Conservation (phyloP, 2,329 filamentous ascomycete species). For the Acrocalymma vagum region DNA sequence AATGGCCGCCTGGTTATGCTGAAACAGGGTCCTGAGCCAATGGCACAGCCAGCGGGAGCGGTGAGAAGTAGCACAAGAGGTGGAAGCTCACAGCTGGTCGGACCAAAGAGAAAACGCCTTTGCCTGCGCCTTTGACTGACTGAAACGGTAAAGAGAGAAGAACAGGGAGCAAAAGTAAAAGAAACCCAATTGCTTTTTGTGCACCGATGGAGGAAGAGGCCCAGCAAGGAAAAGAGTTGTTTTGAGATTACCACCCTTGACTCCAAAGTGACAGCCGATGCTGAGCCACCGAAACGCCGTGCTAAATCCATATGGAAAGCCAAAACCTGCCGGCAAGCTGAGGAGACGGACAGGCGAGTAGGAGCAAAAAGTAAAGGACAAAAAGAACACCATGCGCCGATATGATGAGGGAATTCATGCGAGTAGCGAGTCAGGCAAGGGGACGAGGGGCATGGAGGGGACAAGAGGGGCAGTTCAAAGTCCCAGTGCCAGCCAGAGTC, state of each 20-base stretch:
- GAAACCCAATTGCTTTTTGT: slow-evolving; percentile 42
- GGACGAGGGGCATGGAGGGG: too few relatives aligned
- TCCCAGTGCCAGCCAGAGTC: too few relatives aligned
- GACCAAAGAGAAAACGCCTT: slow-evolving; percentile 24
- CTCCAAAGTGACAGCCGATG: slow-evolving; percentile 26
- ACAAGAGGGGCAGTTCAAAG: too few relatives aligned
- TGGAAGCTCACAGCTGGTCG: slow-evolving; percentile 10
- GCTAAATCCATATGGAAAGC: slow-evolving; percentile 45
- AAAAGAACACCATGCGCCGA: too few relatives aligned
- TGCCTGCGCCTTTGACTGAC: too few relatives aligned
- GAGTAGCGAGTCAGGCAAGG: too few relatives aligned
- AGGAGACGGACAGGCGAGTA: slow-evolving; percentile 15
- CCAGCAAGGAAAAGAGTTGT: slow-evolving; percentile 27
- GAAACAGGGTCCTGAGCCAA: slow-evolving; percentile 25
- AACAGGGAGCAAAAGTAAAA: too few relatives aligned
- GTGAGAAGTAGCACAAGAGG: slow-evolving; percentile 16
- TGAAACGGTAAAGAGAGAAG: slow-evolving; percentile 42
- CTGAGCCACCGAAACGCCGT: slow-evolving; percentile 43
- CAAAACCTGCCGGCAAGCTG: too few relatives aligned
- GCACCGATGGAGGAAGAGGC: slow-evolving; percentile 28
- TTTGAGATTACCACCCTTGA: slow-evolving; percentile 32
- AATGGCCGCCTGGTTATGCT: slow-evolving; percentile 21
- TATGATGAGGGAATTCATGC: too few relatives aligned
- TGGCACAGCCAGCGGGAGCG: slow-evolving; percentile 13
- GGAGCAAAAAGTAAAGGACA: slow-evolving; percentile 15